phyloP scores from a whole-genome alignment of 495 filamentous ascomycete species.

The Penicillium canariense region DNA sequence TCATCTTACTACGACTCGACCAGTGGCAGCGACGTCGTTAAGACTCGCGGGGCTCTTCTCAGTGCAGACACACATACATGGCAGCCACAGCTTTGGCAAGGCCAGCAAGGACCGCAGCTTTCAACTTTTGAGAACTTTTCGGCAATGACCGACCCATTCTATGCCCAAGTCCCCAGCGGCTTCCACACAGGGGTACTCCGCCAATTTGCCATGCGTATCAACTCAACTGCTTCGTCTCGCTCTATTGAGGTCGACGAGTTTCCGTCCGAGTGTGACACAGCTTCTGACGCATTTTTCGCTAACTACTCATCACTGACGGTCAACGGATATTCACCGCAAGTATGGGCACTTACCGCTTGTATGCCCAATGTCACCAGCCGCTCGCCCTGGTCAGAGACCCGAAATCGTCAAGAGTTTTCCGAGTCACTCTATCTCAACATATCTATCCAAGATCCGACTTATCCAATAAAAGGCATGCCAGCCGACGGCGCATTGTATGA shows the following conservation, averaged over 20 bases:
- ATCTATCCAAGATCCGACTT: neutral
- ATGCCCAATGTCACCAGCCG: neutral
- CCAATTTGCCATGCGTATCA: constrained; percentile 28
- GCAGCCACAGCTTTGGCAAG: constrained; percentile 14
- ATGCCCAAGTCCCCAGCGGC: constrained; percentile 9
- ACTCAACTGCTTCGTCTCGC: constrained; percentile 12
- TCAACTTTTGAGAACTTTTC: constrained; percentile 10
- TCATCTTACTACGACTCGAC: neutral
- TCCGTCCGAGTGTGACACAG: neutral
- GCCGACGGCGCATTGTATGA: constrained; percentile 2
- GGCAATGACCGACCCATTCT: constrained; percentile 15
- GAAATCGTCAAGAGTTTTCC: constrained; percentile 18
- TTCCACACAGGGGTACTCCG: constrained; percentile 21
- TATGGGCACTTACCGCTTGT: neutral
- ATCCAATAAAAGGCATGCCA: neutral
- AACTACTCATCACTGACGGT: neutral
- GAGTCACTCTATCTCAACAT: constrained; percentile 19
- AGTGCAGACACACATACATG: constrained; percentile 3
- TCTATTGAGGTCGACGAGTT: neutral
- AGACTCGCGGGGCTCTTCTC: constrained; percentile 8
- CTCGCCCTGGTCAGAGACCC: constrained; percentile 16
- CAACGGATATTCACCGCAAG: neutral
- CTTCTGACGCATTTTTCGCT: neutral
- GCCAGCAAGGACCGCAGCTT: neutral
- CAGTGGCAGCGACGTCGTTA: constrained; percentile 6